Base-by-base conservation (phyloP, 345 rosid species). In the Cardamine occulta region DNA sequence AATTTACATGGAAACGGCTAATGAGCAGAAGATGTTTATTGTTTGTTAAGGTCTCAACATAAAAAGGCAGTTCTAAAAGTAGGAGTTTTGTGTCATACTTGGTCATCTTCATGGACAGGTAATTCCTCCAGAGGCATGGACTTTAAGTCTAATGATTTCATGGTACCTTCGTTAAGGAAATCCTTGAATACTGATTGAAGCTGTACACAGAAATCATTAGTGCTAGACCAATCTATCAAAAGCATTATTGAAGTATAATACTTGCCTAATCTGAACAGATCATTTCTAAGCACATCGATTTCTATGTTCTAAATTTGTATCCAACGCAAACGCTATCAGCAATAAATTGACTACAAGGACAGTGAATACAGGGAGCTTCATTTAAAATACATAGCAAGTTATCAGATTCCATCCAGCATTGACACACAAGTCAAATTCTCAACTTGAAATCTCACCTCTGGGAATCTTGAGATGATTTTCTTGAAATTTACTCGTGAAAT, bases 391-490 rank as follows among this genome's bases (percentile, higher is more conserved):
- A 15, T 14, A 40, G 61, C 45, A 56, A 65, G 58, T 32, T 65
- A 44, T 48, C 59, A 71, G 29, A 34, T 52, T 39, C 52, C 40
- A 73, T 39, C 15, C 23, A 39, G 54, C 39, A 63, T 28, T 21
- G 13, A 28, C 7, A 14, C 26, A 54, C 47, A 63, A 14, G 40
- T 61, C 37, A 69, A 52, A 48, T 29, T 18, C 14, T 53, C 64
- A 76, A 70, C 66, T 34, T 55, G 34, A 34, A 61, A 49, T 63
- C 71, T 77, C 71, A 93, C 98, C 89, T 86, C 87, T 14, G 88
- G 84, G 61, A 62, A 86, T 80, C 72, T 82, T 72, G 88, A 81
- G 59, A 91, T 63, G 53, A 90, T 74, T 76, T 80, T 85, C 70
- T 74, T 56, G 53, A 91, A 74, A 29, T 80, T 54, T 67, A 68